Evolutionary conservation across 192 early-diverging fungal species (phyloP).

Genomic region (Coemansia sp.): DNA sequence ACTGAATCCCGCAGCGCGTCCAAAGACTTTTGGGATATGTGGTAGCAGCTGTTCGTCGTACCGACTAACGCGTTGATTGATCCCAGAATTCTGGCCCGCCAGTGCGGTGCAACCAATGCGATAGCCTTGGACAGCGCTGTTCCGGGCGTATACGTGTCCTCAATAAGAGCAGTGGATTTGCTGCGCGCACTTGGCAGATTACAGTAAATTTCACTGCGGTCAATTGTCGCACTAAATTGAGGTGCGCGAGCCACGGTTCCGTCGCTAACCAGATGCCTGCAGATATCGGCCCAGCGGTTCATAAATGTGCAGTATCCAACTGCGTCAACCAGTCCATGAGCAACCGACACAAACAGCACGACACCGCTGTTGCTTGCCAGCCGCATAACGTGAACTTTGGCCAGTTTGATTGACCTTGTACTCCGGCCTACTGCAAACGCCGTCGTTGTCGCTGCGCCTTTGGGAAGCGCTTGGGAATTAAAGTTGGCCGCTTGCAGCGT

Average conservation of each 20-base stretch:
- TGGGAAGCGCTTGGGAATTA: conserved; percentile 20
- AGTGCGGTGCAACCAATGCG: conserved; percentile 3
- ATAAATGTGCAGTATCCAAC: not conserved
- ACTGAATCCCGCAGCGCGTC: not conserved
- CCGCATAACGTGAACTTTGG: not conserved
- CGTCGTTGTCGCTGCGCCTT: conserved; percentile 6
- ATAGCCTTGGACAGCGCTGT: not conserved
- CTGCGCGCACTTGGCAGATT: not conserved
- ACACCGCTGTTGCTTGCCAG: conserved; percentile 1
- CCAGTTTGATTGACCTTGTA: not conserved
- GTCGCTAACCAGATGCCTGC: not conserved
- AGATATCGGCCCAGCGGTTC: not conserved
- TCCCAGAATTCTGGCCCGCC: not conserved
- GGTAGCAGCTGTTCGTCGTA: conserved; percentile 3
- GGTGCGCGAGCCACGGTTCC: not conserved
- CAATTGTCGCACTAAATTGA: not conserved
- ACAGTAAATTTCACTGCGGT: not conserved
- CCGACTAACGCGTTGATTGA: not conserved
- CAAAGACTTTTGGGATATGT: not conserved
- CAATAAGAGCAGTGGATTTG: not conserved
- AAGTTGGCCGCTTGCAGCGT: conserved; percentile 6
- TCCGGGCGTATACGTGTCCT: not conserved
- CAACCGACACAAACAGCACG: not conserved
- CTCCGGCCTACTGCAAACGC: not conserved
- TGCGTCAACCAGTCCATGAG: not conserved